Percentiles rank a stretch among this genome's conserved stretches.
Evolutionary conservation across 768 basidiomycete species (phyloP).

Genomic region (Boletus vinaceobasis): DNA sequence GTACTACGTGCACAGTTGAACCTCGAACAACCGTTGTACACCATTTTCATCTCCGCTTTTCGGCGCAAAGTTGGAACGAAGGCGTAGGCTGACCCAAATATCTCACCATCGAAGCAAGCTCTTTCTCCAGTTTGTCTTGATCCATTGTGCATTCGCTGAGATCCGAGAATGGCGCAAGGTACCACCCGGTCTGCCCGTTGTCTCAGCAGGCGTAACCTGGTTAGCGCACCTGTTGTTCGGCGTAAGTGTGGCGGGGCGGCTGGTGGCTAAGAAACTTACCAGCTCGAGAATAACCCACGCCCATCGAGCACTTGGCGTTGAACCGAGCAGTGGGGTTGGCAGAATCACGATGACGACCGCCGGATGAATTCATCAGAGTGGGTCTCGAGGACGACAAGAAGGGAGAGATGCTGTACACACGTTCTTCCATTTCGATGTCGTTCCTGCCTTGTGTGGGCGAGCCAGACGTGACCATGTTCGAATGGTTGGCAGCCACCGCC

Average conservation of each 20-base stretch:
- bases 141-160: neutral
- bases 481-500: constrained; percentile 1
- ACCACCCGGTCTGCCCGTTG: no score
- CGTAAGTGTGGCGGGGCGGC: no score
- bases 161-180: neutral
- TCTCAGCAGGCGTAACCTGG: no score
- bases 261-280: no score
- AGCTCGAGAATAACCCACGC: neutral
- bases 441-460: constrained; percentile 3
- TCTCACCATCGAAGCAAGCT: neutral
- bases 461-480: neutral
- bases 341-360: neutral
- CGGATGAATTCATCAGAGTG: neutral
- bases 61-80: neutral
- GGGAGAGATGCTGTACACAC: constrained; percentile 3
- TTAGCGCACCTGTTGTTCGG: no score
- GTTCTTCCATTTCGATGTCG: neutral
- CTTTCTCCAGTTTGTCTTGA: neutral
- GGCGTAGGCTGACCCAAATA: neutral
- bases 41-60: constrained; percentile 4
- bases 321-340: neutral
- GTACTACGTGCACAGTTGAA: no score
- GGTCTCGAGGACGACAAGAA: neutral
- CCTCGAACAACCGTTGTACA: neutral
- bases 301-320: neutral